A percentile compares a stretch with the other conserved stretches of the same genome.
phyloP scores from a whole-genome alignment of 768 basidiomycete species.

The Daedaleopsis sinensis region DNA sequence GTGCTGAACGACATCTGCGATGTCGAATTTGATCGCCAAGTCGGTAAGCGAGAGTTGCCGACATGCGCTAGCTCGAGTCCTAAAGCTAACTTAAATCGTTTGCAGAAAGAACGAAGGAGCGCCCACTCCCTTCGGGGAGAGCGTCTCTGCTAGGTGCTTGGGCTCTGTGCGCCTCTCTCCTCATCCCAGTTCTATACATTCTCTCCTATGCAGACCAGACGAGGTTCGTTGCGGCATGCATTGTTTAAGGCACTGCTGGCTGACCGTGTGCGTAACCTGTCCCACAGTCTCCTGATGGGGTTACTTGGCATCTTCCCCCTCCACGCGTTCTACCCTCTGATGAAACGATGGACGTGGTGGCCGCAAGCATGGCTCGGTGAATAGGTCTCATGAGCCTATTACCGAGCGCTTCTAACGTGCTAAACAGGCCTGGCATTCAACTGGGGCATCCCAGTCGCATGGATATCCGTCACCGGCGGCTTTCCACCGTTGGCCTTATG shows the following conservation, averaged over 20 bases:
- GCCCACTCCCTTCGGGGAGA: conserved; percentile 36
- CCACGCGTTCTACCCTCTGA: conserved; percentile 47
- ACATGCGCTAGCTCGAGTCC: background rate
- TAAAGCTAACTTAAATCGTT: background rate
- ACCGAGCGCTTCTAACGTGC: background rate
- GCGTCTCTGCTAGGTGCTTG: conserved; percentile 37
- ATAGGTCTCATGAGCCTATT: background rate
- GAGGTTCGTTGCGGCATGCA: background rate
- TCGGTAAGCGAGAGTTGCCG: conserved; percentile 28
- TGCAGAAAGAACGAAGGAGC: conserved; percentile 37
- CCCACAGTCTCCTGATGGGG: conserved; percentile 10
- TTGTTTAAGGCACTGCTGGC: too few relatives aligned
- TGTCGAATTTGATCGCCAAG: conserved; percentile 36
- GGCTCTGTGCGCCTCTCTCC: conserved; percentile 28
- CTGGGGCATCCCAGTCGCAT: conserved; percentile 52
- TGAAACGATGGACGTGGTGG: conserved; percentile 62
- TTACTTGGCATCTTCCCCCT: conserved; percentile 24
- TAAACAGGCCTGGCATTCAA: conserved; percentile 49
- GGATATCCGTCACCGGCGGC: conserved; percentile 42
- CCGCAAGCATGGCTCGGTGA: conserved; percentile 62
- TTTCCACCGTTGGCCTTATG: conserved; percentile 28
- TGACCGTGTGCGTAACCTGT: too few relatives aligned
- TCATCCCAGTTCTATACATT: conserved; percentile 16
- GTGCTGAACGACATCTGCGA: conserved; percentile 31
- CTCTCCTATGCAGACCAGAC: conserved; percentile 13